Conservation (phyloP, 495 filamentous ascomycete genomes). For the Trichoderma gamsii region DNA sequence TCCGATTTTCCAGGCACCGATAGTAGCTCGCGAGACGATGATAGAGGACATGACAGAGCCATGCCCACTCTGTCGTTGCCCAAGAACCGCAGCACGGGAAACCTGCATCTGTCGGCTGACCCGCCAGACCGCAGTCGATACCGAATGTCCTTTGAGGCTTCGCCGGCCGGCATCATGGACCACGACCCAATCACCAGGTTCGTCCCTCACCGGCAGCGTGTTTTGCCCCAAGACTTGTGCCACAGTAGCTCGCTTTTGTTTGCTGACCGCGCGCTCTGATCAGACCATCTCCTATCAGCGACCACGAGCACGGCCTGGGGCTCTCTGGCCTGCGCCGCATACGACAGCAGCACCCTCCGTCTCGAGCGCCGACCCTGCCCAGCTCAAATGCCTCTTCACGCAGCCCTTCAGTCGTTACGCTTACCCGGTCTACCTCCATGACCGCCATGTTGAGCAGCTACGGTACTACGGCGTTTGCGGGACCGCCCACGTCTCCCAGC, state of each 20-base stretch:
- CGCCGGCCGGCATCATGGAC: conserved; percentile 36
- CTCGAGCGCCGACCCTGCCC: conserved; percentile 59
- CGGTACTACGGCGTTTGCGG: conserved; percentile 41
- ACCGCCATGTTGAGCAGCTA: conserved; percentile 43
- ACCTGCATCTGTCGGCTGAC: conserved; percentile 45
- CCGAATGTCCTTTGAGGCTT: conserved; percentile 53
- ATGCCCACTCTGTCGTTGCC: conserved; percentile 45
- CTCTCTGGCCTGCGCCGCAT: conserved; percentile 84
- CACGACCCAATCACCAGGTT: conserved; percentile 50
- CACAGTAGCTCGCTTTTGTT: conserved; percentile 19
- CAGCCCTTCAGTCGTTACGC: conserved; percentile 50
- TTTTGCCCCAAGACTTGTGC: conserved; percentile 16
- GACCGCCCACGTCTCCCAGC: conserved; percentile 60
- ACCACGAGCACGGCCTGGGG: conserved; percentile 54
- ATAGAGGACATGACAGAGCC: conserved; percentile 29
- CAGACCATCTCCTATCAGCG: conserved; percentile 45
- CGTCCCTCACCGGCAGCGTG: background rate
- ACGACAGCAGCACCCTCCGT: conserved; percentile 67
- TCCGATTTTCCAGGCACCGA: conserved; percentile 36
- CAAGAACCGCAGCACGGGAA: conserved; percentile 59
- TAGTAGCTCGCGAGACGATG: conserved; percentile 33
- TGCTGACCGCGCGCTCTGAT: conserved; percentile 18
- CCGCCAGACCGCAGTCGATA: conserved; percentile 39
- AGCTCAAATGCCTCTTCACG: conserved; percentile 51
- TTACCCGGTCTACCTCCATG: conserved; percentile 59